Conservation (phyloP, 2,329 filamentous ascomycete species). For the Pyrenochaeta sp. region DNA sequence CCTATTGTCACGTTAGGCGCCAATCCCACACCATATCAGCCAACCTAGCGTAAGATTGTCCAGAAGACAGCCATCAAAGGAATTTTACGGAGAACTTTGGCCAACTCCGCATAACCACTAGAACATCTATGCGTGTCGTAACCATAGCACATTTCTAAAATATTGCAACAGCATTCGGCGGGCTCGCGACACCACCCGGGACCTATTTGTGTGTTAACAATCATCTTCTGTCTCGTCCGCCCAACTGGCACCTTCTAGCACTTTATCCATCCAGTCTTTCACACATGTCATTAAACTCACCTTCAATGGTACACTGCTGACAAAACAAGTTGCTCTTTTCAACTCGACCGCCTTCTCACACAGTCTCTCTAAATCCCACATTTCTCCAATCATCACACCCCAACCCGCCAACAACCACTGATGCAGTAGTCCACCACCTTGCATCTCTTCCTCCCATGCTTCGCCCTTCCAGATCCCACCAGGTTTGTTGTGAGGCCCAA, state of each 20-base stretch:
- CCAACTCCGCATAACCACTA: too few species aligned
- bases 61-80: too few species aligned
- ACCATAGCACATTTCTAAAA: conserved; percentile 27
- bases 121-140: neutral
- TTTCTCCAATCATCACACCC: conserved; percentile 51
- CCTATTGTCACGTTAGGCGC: too few species aligned
- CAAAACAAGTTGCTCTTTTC: conserved; percentile 66
- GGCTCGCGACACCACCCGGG: conserved; percentile 55
- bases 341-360: conserved; percentile 62
- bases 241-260: too few species aligned
- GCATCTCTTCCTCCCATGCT: conserved; percentile 46
- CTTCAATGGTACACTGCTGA: conserved; percentile 68
- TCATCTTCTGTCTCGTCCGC: neutral
- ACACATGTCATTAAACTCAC: conserved; percentile 23
- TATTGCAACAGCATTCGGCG: conserved; percentile 49
- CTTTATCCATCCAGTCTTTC: too few species aligned
- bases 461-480: conserved; percentile 47
- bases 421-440: conserved; percentile 45
- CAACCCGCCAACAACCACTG: conserved; percentile 46
- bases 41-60: too few species aligned
- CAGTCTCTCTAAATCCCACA: conserved; percentile 60
- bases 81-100: too few species aligned
- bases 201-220: conserved; percentile 46
- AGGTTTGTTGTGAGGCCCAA: conserved; percentile 40
- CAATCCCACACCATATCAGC: too few species aligned